phyloP scores from a whole-genome alignment of 768 basidiomycete species.

The Phallus indusiatus region DNA sequence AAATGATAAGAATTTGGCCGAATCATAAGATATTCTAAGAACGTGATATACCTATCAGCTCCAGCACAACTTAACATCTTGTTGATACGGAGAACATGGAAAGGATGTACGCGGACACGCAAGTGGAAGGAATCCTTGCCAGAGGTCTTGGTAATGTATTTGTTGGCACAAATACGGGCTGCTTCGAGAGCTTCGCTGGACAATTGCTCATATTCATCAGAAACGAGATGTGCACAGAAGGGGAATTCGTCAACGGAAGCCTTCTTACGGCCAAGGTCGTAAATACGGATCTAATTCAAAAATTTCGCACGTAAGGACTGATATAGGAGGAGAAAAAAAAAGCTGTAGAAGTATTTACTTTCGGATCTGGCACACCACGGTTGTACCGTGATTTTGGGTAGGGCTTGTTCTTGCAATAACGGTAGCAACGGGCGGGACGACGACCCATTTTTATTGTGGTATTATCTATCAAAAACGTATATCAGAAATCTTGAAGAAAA shows the following conservation, averaged over 20 bases:
- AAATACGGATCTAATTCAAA: slow-evolving; percentile 75
- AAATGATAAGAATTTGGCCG: background rate
- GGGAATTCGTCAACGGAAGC: slow-evolving; percentile 97
- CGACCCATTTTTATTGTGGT: slow-evolving; percentile 72
- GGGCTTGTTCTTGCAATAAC: slow-evolving; percentile 99
- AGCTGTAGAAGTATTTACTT: slow-evolving; percentile 37
- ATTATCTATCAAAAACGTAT: background rate
- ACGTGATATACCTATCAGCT: slow-evolving; percentile 75
- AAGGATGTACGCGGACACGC: slow-evolving; percentile 94
- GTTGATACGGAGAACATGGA: slow-evolving; percentile 99
- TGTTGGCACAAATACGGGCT: slow-evolving; percentile 98
- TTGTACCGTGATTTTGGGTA: slow-evolving; percentile 94
- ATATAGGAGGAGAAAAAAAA: background rate
- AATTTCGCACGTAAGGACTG: no score
- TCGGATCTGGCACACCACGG: slow-evolving; percentile 96
- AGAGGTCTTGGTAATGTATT: slow-evolving; percentile 95
- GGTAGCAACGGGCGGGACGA: slow-evolving; percentile 95
- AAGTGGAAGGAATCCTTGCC: slow-evolving; percentile 99
- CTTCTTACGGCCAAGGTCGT: slow-evolving; percentile 92
- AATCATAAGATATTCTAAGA: background rate
- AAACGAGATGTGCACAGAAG: slow-evolving; percentile 93
- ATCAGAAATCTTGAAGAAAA: background rate
- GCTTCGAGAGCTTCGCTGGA: slow-evolving; percentile 95
- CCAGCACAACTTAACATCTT: slow-evolving; percentile 99
- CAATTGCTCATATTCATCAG: slow-evolving; percentile 96